Evolutionary conservation across 139 green algal species (phyloP).

Genomic region (Tetradesmus obliquus): DNA sequence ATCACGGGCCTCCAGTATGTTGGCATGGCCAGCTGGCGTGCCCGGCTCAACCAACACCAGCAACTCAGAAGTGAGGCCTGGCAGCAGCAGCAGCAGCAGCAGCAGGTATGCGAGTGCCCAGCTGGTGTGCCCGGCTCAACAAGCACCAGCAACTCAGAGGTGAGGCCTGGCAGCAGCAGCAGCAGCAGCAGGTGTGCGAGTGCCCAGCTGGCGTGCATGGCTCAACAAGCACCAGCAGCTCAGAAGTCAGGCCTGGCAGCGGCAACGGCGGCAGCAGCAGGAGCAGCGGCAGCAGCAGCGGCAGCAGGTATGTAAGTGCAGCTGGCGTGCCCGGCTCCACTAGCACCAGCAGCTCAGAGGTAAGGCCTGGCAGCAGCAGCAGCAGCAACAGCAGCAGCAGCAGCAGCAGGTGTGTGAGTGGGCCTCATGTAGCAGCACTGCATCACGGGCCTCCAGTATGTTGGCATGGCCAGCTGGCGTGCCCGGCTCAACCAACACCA

Average conservation of each 20-base stretch:
- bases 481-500: constrained; percentile 86
- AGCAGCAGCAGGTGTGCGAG: background rate
- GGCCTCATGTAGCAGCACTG: constrained; percentile 43
- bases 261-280: background rate
- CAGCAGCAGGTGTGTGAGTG: background rate
- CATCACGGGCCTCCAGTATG: constrained; percentile 63
- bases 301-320: constrained; percentile 8
- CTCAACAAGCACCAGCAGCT: constrained; percentile 83
- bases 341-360: constrained; percentile 71
- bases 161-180: constrained; percentile 18
- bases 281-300: constrained; percentile 38
- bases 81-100: constrained; percentile 1
- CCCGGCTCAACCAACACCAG: constrained; percentile 86
- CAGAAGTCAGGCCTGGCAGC: constrained; percentile 43
- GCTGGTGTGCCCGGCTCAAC: constrained; percentile 83
- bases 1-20: constrained; percentile 64
- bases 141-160: constrained; percentile 71
- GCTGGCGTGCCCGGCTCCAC: constrained; percentile 83
- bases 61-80: constrained; percentile 49
- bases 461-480: constrained; percentile 69
- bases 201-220: constrained; percentile 76
- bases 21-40: constrained; percentile 68
- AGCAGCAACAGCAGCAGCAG: background rate
- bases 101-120: constrained; percentile 40
- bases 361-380: constrained; percentile 26